These are phyloP conservation scores for Albatrellus ellisii DNA, from an alignment of 768 basidiomycete genomes.

Conservation along the genomic window DNA sequence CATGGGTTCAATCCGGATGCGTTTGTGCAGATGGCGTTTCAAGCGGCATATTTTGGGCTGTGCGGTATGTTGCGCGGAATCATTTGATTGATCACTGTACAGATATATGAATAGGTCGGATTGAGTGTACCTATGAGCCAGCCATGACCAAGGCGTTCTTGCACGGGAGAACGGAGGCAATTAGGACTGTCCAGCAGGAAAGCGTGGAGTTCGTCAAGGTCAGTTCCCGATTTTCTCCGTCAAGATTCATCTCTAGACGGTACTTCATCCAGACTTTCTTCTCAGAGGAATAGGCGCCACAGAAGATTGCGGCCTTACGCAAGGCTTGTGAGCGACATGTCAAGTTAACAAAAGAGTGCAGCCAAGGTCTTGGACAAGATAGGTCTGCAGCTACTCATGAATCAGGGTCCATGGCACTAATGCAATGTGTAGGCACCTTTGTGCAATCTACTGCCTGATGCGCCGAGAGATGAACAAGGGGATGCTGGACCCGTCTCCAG, in stretches of 20 bases:
- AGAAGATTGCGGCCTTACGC: conserved; percentile 66
- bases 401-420: no score
- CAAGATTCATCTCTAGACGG: background rate
- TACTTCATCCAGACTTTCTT: conserved; percentile 53
- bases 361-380: conserved; percentile 89
- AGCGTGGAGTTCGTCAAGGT: conserved; percentile 82
- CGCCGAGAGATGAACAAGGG: conserved; percentile 52
- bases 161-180: conserved; percentile 93
- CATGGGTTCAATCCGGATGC: conserved; percentile 96
- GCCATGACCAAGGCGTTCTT: conserved; percentile 97
- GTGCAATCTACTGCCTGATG: conserved; percentile 86
- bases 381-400: no score
- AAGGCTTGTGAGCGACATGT: conserved; percentile 82
- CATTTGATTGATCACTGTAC: background rate
- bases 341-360: conserved; percentile 77
- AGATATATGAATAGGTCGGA: conserved; percentile 37
- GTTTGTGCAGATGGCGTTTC: conserved; percentile 98
- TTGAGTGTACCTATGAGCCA: conserved; percentile 93
- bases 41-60: conserved; percentile 88
- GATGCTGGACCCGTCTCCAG: conserved; percentile 15
- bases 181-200: conserved; percentile 77
- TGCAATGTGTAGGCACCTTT: conserved; percentile 86
- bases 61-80: conserved; percentile 40
- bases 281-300: conserved; percentile 52
- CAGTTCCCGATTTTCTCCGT: background rate